Conservation (phyloP, 2,329 filamentous ascomycete species). For the Pseudocercospora macadamiae region DNA sequence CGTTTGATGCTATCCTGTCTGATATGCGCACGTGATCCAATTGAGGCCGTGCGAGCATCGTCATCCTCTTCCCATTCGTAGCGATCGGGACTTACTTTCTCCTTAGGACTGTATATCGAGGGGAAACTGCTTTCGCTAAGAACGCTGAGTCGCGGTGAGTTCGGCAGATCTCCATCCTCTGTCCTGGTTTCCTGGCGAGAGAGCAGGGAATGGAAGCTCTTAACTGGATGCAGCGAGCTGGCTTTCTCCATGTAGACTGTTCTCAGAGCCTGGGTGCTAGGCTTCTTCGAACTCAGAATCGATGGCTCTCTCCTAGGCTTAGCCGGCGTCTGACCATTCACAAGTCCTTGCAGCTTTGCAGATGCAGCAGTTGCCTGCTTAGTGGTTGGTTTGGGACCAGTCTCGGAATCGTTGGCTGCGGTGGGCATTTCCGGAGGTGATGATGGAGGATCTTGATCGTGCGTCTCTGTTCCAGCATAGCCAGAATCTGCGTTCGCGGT, state of each 20-base stretch:
- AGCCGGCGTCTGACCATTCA: constrained; percentile 29
- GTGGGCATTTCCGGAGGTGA: constrained; percentile 28
- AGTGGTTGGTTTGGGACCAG: constrained; percentile 17
- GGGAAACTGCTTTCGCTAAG: constrained; percentile 44
- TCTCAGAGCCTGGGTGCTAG: constrained; percentile 39
- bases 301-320: constrained; percentile 35
- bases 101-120: constrained; percentile 40
- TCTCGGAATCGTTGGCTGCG: constrained; percentile 14
- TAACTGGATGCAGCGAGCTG: constrained; percentile 36
- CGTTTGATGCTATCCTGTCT: constrained; percentile 40
- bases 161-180: constrained; percentile 34
- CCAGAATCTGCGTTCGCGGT: constrained; percentile 41
- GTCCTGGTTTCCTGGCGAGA: constrained; percentile 34
- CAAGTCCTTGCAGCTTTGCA: constrained; percentile 26
- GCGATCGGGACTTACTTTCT: constrained; percentile 30
- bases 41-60: constrained; percentile 10
- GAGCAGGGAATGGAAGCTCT: constrained; percentile 41
- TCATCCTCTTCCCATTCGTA: constrained; percentile 35
- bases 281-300: constrained; percentile 37
- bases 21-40: constrained; percentile 22
- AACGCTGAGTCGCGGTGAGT: constrained; percentile 40
- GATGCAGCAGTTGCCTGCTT: constrained; percentile 27
- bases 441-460: constrained; percentile 33
- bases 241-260: constrained; percentile 39
- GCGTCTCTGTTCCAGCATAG: constrained; percentile 39